phyloP scores from a whole-genome alignment of 2,329 filamentous ascomycete species.

The Monosporascus sp. region DNA sequence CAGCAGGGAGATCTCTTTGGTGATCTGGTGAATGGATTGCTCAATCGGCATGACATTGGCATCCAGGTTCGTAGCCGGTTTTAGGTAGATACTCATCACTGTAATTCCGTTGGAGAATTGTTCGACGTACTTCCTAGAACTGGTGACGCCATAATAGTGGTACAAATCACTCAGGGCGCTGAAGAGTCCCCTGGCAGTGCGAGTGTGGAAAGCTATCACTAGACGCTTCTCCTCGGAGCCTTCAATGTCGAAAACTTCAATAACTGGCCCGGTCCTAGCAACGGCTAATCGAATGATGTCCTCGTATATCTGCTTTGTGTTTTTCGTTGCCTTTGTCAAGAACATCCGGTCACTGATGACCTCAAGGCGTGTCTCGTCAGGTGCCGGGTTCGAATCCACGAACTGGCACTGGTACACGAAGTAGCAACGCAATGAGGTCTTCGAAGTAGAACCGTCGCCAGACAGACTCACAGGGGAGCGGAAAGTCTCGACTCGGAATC shows the following conservation, averaged over 20 bases:
- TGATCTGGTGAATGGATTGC: conserved; percentile 95
- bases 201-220: conserved; percentile 89
- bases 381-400: conserved; percentile 65
- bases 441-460: conserved; percentile 52
- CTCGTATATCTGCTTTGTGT: conserved; percentile 94
- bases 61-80: conserved; percentile 57
- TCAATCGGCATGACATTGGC: conserved; percentile 72
- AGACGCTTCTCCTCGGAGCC: conserved; percentile 86
- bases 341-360: conserved; percentile 91
- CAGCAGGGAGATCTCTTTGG: conserved; percentile 93
- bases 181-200: conserved; percentile 89
- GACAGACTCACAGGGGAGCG: conserved; percentile 80
- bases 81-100: conserved; percentile 92
- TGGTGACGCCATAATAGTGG: conserved; percentile 97
- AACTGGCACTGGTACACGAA: conserved; percentile 98
- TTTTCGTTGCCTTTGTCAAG: conserved; percentile 89
- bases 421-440: conserved; percentile 89
- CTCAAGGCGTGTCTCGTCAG: conserved; percentile 81
- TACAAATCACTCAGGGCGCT: conserved; percentile 93
- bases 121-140: conserved; percentile 94
- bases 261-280: conserved; percentile 82
- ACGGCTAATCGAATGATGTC: conserved; percentile 87
- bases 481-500: conserved; percentile 96
- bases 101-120: conserved; percentile 99
- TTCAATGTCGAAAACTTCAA: conserved; percentile 96